Evolutionary conservation across 2,329 filamentous ascomycete species (phyloP).

Genomic region (Talaromyces sp.): DNA sequence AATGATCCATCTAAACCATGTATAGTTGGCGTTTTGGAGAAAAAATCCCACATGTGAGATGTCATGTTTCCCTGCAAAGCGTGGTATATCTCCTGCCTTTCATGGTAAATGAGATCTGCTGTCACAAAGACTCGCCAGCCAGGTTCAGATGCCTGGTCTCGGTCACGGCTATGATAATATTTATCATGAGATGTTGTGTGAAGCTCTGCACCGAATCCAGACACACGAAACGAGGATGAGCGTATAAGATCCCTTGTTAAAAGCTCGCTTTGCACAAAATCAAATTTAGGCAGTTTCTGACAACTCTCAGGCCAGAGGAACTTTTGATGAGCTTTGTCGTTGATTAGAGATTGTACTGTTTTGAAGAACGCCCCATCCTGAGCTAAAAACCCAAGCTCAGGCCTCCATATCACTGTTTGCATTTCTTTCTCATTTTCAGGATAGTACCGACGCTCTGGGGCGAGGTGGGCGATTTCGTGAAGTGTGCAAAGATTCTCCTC

Average conservation of each 20-base stretch:
- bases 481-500: not conserved
- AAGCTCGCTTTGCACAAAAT: not conserved
- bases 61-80: not conserved
- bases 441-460: not conserved
- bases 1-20: not conserved
- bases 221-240: not conserved
- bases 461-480: not conserved
- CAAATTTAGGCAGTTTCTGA: not conserved
- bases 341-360: not conserved
- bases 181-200: not conserved
- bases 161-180: not conserved
- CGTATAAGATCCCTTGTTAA: not conserved
- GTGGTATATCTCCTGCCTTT: not conserved
- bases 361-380: slow-evolving; percentile 1
- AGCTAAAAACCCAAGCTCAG: not conserved
- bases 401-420: not conserved
- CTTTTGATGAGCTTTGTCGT: not conserved
- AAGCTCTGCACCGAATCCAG: slow-evolving; percentile 1
- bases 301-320: not conserved
- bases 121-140: not conserved
- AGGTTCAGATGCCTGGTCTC: not conserved
- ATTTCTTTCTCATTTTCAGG: not conserved
- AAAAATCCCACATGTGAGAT: slow-evolving; percentile 1
- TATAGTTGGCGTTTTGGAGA: not conserved
- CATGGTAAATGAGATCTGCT: not conserved